Evolutionary conservation across 805 yeast species (phyloP).

Genomic region (Zygotorulaspora florentina): DNA sequence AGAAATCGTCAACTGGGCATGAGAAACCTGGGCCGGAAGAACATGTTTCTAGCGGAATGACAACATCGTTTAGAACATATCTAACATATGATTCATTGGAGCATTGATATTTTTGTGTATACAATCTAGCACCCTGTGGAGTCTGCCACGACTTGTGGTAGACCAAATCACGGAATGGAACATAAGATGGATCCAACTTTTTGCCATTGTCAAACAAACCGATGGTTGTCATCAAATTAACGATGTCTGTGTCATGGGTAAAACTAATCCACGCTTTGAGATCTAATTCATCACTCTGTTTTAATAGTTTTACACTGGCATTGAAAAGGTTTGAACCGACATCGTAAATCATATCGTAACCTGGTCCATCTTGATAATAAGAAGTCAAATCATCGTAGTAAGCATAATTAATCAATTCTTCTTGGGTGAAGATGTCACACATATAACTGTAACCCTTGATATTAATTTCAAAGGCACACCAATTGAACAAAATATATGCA

Average conservation of each 20-base stretch:
- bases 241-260: constrained; percentile 69
- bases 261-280: constrained; percentile 62
- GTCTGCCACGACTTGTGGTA: constrained; percentile 47
- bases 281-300: constrained; percentile 46
- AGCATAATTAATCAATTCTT: constrained; percentile 59
- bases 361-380: constrained; percentile 63
- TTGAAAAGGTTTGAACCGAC: constrained; percentile 59
- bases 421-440: constrained; percentile 63
- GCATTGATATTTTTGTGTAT: constrained; percentile 48
- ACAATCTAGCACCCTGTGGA: constrained; percentile 56
- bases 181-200: constrained; percentile 41
- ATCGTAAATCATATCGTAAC: constrained; percentile 51
- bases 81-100: constrained; percentile 42
- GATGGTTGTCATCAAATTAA: constrained; percentile 58
- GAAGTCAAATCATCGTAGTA: constrained; percentile 56
- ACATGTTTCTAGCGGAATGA: constrained; percentile 47
- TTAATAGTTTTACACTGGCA: constrained; percentile 47
- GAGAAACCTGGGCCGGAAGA: constrained; percentile 52
- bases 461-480: constrained; percentile 74
- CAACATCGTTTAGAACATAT: constrained; percentile 49
- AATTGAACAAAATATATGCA: constrained; percentile 47
- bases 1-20: constrained; percentile 39
- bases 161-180: constrained; percentile 42
- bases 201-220: constrained; percentile 44
- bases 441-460: constrained; percentile 62